Conservation (phyloP, 2,329 filamentous ascomycete genomes). For the Zalaria obscura region DNA sequence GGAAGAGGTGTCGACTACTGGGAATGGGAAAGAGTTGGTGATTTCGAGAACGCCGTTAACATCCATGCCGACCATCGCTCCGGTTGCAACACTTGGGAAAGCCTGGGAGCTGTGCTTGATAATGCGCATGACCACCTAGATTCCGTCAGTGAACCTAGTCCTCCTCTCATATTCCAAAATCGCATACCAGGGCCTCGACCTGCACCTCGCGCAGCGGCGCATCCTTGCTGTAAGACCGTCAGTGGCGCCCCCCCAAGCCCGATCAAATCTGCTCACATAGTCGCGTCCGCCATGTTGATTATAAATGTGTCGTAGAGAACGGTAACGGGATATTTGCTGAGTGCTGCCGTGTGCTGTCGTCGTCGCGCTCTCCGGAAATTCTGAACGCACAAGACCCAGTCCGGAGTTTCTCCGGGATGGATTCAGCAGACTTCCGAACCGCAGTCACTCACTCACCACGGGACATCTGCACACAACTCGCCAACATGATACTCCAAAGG, state of each 20-base stretch:
- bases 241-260: not conserved
- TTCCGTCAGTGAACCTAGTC: conserved; percentile 1
- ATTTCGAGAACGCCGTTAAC: conserved; percentile 66
- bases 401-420: no score
- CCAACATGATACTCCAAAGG: no score
- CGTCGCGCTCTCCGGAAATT: no score
- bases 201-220: conserved; percentile 9
- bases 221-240: conserved; percentile 5
- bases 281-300: conserved; percentile 8
- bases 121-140: conserved; percentile 81
- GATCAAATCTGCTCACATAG: not conserved
- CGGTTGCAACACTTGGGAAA: conserved; percentile 82
- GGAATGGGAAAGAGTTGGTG: conserved; percentile 93
- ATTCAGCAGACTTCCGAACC: no score
- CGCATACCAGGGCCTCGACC: conserved; percentile 9
- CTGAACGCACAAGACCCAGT: no score
- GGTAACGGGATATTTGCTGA: not conserved
- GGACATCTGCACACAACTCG: no score
- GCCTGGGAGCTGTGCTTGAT: conserved; percentile 83
- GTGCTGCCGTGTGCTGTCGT: no score
- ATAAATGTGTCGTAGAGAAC: conserved; percentile 21
- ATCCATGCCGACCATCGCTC: conserved; percentile 89
- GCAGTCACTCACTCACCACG: no score
- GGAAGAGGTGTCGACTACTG: conserved; percentile 51
- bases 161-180: not conserved